Base-by-base conservation (phyloP, 2,329 filamentous ascomycete genomes). In the Pyrenochaeta sp. region DNA sequence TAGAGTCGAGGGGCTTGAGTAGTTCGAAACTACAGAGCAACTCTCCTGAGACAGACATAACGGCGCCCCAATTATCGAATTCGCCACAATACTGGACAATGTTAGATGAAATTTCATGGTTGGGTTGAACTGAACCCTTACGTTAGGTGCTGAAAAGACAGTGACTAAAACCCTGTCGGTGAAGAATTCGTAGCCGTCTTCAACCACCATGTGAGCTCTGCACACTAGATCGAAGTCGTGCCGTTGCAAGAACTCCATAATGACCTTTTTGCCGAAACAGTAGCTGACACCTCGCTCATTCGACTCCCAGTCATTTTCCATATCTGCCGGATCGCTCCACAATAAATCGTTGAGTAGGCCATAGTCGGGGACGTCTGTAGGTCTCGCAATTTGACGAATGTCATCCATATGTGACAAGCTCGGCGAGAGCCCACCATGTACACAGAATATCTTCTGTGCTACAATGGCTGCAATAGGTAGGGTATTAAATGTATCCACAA, bases 151-250 rank as follows among this genome's bases (percentile, higher is more conserved):
- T 53, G 91, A 96, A 71, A 99, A 99, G 1, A 99, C 93, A 2
- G 94, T 99, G 31, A 99, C 94, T 47, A 99, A 74, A 31, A 96
- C 88, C 45, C 94, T 83, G 69, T 99, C 94, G 51, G 89, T 96
- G 72, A 97, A 99, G 73, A 99, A 99, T 66, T 99, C 94, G 73
- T 99, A 99, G 8, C 94, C 94, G 68, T 99, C 94, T 72, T 99
- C 94, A 15, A 99, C 94, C 38, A 99, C 94, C 94, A 97, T 97
- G 75, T 99, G 94, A 35, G 94, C 94, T 57, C 94, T 87, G 70
- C 94, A 99, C 38, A 99, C 93, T 36, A 99, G 78, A 71, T 99
- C 94, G 69, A 99, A 97, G 73, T 99, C 94, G 69, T 99, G 94
- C 42, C 89, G 85, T 47, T 91, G 87, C 53, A 99, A 76, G 70